Conservation (phyloP, 2,329 filamentous ascomycete genomes). For the Phialophora tarda region DNA sequence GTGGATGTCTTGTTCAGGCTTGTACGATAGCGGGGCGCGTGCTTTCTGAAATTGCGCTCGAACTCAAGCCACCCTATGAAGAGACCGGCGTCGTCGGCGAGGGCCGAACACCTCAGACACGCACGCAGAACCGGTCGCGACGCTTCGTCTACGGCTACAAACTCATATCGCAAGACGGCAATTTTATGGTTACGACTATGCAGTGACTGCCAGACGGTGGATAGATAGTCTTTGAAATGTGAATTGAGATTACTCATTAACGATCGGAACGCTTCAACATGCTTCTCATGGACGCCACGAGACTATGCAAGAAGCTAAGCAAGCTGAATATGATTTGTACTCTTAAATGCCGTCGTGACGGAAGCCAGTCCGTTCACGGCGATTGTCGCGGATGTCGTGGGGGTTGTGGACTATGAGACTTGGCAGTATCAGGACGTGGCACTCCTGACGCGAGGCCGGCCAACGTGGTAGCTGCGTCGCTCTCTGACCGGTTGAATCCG, state of each 20-base stretch:
- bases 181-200: neutral
- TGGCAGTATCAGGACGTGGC: constrained; percentile 21
- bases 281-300: neutral
- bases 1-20: neutral
- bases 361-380: constrained; percentile 10
- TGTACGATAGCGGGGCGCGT: neutral
- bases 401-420: constrained; percentile 16
- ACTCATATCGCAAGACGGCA: neutral
- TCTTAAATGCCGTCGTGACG: neutral
- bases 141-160: neutral
- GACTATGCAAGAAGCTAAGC: neutral
- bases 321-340: neutral
- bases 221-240: neutral
- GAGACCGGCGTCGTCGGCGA: neutral
- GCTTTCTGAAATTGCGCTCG: neutral
- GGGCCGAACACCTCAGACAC: neutral
- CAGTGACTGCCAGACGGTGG: neutral
- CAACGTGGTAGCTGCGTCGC: constrained; percentile 37
- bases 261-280: neutral
- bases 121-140: neutral
- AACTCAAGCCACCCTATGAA: neutral
- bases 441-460: constrained; percentile 35
- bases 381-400: constrained; percentile 11
- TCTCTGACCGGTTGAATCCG: constrained; percentile 33
- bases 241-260: neutral